These are phyloP conservation scores for Cytospora piceae DNA, from an alignment of 2,329 filamentous ascomycete genomes.

Conservation along the genomic window DNA sequence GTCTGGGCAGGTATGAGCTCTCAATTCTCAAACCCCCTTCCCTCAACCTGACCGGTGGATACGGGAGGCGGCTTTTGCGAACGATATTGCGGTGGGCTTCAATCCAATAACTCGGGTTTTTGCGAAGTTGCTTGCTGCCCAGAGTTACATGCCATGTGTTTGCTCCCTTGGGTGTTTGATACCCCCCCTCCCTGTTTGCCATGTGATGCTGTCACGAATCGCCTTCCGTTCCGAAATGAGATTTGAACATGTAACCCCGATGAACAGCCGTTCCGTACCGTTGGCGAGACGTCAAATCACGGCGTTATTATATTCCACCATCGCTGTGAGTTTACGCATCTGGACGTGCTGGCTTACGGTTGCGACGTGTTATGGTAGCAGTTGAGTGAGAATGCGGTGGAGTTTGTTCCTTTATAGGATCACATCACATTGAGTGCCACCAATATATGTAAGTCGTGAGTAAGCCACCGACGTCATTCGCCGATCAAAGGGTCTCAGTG, in stretches of 20 bases:
- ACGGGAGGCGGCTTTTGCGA: slow-evolving; percentile 10
- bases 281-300: neutral
- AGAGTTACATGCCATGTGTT: neutral
- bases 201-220: neutral
- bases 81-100: slow-evolving; percentile 13
- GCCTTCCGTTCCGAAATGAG: neutral
- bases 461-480: slow-evolving; percentile 14
- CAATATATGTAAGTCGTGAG: neutral
- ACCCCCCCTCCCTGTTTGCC: neutral
- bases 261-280: neutral
- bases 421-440: neutral
- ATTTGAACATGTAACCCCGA: neutral
- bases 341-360: neutral
- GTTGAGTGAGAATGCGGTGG: neutral
- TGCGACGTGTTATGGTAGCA: neutral
- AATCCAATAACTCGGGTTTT: neutral
- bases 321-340: neutral
- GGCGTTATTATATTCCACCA: neutral
- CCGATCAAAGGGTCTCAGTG: slow-evolving; percentile 7
- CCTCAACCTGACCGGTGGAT: neutral
- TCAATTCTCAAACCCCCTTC: neutral
- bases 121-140: neutral
- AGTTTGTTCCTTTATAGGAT: neutral
- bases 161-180: neutral
- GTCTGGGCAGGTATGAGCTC: slow-evolving; percentile 4